Conservation (phyloP, 148 eudicot genomes). For the Amaranthus palmeri region DNA sequence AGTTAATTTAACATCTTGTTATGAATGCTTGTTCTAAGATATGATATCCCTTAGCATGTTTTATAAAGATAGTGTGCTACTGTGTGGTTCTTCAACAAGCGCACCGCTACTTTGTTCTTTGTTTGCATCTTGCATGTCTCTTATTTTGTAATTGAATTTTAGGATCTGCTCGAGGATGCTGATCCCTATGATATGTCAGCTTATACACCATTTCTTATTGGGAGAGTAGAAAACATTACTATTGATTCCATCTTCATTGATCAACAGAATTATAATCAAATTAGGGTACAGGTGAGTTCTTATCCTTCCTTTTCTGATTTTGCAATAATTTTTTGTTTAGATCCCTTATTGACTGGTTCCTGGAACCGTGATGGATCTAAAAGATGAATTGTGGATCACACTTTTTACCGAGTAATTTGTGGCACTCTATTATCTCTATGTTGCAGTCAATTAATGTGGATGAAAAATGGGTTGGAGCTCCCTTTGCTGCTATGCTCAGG, state of each 20-base stretch:
- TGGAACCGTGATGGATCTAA: not conserved
- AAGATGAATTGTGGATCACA: not conserved
- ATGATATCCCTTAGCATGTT: not conserved
- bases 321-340: not conserved
- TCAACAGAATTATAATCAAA: constrained; percentile 50
- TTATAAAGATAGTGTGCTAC: not conserved
- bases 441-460: constrained; percentile 69
- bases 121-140: not conserved
- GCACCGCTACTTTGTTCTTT: not conserved
- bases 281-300: constrained; percentile 63
- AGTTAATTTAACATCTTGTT: constrained; percentile 1
- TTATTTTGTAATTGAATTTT: constrained; percentile 1
- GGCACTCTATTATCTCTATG: constrained; percentile 8
- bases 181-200: constrained; percentile 34
- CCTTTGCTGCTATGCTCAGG: constrained; percentile 87
- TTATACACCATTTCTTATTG: constrained; percentile 46
- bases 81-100: not conserved
- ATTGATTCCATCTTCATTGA: constrained; percentile 60
- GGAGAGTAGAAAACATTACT: constrained; percentile 56
- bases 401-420: not conserved
- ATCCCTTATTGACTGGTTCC: not conserved
- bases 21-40: not conserved
- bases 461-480: constrained; percentile 90
- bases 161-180: constrained; percentile 39
- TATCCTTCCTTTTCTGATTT: not conserved